A percentile compares a stretch with the other conserved stretches of the same genome.
Evolutionary conservation across 257 asterid genomes (phyloP).

Genomic region (Solanum dulcamara): DNA sequence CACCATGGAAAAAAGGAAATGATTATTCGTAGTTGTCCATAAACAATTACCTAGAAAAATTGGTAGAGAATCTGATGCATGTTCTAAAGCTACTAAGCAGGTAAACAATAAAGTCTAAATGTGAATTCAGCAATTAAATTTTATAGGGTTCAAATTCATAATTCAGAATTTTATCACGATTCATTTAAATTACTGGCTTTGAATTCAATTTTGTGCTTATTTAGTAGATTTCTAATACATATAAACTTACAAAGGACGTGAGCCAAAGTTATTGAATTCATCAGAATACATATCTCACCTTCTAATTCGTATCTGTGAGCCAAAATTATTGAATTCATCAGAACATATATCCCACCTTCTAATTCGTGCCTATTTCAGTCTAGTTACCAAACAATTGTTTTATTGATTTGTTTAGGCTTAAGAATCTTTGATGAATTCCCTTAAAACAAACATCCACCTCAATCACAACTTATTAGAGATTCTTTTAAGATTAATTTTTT

Average conservation of each 20-base stretch:
- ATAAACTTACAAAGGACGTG: neutral
- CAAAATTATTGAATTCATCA: too few species aligned
- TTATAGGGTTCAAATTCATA: accelerated
- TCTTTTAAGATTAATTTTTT: too few species aligned
- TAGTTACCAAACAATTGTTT: neutral
- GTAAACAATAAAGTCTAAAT: neutral
- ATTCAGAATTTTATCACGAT: neutral
- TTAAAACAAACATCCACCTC: neutral
- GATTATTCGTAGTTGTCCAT: neutral
- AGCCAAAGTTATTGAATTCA: neutral
- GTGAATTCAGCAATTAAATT: neutral
- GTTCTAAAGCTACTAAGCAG: neutral
- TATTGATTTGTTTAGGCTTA: neutral
- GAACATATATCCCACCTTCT: neutral
- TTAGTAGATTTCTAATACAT: neutral
- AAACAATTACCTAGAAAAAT: neutral
- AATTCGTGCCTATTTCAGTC: neutral
- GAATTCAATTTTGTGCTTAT: neutral
- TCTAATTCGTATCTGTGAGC: neutral
- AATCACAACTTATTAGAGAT: neutral
- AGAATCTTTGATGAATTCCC: neutral
- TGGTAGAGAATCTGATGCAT: neutral
- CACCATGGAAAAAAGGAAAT: neutral
- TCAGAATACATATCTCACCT: neutral
- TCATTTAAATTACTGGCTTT: neutral